A percentile compares a stretch with the other conserved stretches of the same genome.
Conservation (phyloP, 164 flowering plant species). For the Umbellularia californica region DNA sequence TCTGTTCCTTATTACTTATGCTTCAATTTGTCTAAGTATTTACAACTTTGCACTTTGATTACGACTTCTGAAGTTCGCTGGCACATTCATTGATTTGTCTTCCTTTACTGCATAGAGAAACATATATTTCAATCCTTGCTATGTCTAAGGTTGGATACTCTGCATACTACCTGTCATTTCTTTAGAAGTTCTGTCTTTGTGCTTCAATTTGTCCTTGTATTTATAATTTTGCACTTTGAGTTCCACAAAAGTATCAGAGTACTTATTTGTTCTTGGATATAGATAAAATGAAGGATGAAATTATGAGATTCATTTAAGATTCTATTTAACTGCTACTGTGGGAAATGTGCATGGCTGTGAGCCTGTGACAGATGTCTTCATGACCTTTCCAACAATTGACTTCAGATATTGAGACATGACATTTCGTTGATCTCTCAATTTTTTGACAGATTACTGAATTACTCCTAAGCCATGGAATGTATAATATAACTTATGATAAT, state of each 20-base stretch:
- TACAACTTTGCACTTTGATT: not conserved
- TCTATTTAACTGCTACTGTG: no score
- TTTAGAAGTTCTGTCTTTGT: not conserved
- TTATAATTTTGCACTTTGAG: no score
- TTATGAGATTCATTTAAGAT: no score
- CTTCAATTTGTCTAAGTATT: not conserved
- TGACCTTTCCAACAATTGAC: no score
- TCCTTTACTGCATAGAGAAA: conserved; percentile 38
- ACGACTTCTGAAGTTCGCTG: not conserved
- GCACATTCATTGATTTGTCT: not conserved
- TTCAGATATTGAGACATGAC: no score
- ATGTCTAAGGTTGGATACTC: conserved; percentile 66
- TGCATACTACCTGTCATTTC: not conserved
- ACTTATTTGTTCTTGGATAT: no score
- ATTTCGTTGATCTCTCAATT: not conserved
- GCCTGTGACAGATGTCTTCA: no score
- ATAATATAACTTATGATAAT: no score
- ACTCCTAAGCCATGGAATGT: not conserved
- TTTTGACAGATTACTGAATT: not conserved
- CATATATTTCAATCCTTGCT: conserved; percentile 67
- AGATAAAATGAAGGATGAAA: no score
- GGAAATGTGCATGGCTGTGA: no score
- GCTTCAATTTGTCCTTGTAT: no score
- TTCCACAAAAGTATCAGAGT: no score
- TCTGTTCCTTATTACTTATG: not conserved